These are phyloP conservation scores for Cronartium quercuum DNA, from an alignment of 1,284 basidiomycete genomes.

Conservation along the genomic window DNA sequence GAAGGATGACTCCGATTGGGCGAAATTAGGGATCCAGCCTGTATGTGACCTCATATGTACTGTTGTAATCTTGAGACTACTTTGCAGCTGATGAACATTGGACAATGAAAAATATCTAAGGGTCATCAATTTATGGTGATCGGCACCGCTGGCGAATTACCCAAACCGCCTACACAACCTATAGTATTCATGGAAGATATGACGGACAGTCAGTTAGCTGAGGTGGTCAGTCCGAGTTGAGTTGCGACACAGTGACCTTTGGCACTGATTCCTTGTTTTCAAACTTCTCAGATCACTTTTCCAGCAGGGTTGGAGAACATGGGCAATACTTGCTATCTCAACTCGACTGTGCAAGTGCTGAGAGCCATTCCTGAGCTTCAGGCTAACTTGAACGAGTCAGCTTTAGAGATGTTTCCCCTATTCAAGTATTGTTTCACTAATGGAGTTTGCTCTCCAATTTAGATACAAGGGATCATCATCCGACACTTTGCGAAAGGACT, in stretches of 20 bases:
- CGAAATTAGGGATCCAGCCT: conserved; percentile 70
- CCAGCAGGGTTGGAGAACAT: conserved; percentile 52
- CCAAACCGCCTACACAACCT: conserved; percentile 71
- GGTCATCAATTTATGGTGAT: conserved; percentile 59
- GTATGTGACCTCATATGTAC: conserved; percentile 53
- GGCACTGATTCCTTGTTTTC: conserved; percentile 49
- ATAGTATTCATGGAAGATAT: conserved; percentile 73
- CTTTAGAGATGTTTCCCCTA: background rate
- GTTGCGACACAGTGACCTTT: conserved; percentile 2
- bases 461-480: conserved; percentile 34
- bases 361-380: conserved; percentile 84
- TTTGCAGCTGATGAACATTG: conserved; percentile 36
- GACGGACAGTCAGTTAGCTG: conserved; percentile 43
- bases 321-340: conserved; percentile 94
- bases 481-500: conserved; percentile 48
- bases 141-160: conserved; percentile 83
- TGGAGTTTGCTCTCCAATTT: conserved; percentile 36
- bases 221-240: conserved; percentile 57
- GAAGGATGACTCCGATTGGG: conserved; percentile 82
- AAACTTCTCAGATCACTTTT: conserved; percentile 41
- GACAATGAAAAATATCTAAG: conserved; percentile 50
- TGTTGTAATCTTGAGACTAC: background rate
- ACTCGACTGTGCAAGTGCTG: conserved; percentile 85
- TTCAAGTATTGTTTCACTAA: too few relatives aligned
- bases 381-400: conserved; percentile 59